Percentiles rank a stretch among this genome's conserved stretches.
phyloP scores from a whole-genome alignment of 2,329 filamentous ascomycete species.

The Colletotrichum sp. region DNA sequence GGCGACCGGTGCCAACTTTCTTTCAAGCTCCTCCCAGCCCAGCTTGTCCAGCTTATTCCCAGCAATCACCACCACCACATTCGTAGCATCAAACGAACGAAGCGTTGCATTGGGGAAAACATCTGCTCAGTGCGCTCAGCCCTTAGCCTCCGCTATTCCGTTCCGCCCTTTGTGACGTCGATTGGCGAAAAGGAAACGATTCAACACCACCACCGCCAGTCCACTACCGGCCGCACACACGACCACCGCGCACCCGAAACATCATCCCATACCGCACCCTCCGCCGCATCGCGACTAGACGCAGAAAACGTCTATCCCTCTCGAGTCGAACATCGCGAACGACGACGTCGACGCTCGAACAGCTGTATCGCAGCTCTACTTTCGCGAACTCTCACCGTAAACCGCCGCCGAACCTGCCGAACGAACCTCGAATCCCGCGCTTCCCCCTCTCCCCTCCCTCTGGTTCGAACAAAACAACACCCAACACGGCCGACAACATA shows the following conservation, averaged over 20 bases:
- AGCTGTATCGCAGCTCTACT: background rate
- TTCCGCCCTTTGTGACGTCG: slow-evolving; percentile 12
- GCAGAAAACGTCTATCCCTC: background rate
- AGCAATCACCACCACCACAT: background rate
- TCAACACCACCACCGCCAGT: background rate
- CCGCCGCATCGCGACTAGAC: background rate
- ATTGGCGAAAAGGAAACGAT: slow-evolving; percentile 5
- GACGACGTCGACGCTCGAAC: background rate
- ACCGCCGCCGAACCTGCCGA: background rate
- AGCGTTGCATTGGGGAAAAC: background rate
- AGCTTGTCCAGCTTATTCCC: background rate
- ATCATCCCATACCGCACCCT: background rate
- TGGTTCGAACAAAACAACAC: background rate
- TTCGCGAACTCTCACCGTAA: background rate
- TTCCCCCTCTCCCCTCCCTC: background rate
- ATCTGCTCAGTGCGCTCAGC: background rate
- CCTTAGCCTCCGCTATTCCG: background rate
- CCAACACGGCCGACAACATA: background rate
- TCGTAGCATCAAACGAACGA: background rate
- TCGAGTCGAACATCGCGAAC: background rate
- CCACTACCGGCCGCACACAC: background rate
- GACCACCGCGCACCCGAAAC: background rate
- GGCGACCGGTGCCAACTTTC: slow-evolving; percentile 17
- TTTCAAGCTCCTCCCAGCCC: slow-evolving; percentile 7
- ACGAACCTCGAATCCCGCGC: background rate